Percentiles rank a stretch among this genome's conserved stretches.
These are phyloP conservation scores for Fusarium tricinctum DNA, from an alignment of 2,329 filamentous ascomycete species.

Conservation along the genomic window DNA sequence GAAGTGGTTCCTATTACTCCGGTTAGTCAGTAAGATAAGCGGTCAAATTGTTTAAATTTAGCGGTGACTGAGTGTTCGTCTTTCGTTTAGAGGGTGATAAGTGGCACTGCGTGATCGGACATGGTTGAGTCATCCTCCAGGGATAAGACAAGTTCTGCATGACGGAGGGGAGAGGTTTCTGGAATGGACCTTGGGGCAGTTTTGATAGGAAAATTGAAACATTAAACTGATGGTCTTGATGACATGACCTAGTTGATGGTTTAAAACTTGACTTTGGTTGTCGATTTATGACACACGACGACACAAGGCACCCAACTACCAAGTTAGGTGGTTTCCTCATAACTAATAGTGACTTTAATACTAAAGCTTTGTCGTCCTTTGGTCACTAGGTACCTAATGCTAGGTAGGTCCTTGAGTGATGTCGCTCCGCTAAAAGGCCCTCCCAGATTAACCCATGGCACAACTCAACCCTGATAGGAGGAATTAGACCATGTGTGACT, in stretches of 20 bases:
- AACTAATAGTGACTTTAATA: no score
- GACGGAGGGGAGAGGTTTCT: no score
- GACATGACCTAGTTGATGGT: neutral
- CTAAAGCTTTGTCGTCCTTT: no score
- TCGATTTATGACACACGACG: neutral
- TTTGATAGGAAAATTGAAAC: neutral
- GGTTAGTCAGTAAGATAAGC: neutral
- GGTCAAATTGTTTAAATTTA: neutral
- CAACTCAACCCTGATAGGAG: no score
- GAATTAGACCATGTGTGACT: no score
- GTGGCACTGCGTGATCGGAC: conserved; percentile 34
- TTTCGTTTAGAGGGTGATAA: neutral
- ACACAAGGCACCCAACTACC: no score
- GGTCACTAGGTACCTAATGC: no score
- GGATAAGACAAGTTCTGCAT: conserved; percentile 11
- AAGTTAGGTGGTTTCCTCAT: no score
- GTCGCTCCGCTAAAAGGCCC: no score
- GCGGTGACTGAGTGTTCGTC: neutral
- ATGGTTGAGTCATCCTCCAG: conserved; percentile 17
- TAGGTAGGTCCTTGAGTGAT: no score
- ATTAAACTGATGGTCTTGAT: neutral
- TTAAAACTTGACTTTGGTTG: neutral
- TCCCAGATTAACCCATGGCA: no score
- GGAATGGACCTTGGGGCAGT: neutral
- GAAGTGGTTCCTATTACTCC: neutral